phyloP scores from a whole-genome alignment of 2,329 filamentous ascomycete species.

The Cadophora luteo-olivacea region DNA sequence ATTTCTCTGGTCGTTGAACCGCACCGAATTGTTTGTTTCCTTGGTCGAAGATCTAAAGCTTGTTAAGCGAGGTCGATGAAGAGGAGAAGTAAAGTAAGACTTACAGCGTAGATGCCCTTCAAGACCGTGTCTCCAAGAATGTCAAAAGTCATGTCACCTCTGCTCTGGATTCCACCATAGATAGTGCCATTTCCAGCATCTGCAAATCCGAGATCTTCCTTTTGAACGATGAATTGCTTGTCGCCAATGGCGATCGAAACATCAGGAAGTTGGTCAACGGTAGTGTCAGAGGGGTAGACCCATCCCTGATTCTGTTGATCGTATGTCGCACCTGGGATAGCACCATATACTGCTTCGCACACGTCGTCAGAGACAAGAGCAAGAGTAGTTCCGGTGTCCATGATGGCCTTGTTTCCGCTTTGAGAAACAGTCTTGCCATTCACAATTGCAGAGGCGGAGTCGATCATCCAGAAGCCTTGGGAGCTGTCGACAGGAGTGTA shows the following conservation, averaged over 20 bases:
- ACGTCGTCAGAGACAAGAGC: conserved; percentile 67
- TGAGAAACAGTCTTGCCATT: conserved; percentile 60
- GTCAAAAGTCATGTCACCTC: conserved; percentile 60
- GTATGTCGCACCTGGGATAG: conserved; percentile 66
- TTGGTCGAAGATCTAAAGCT: conserved; percentile 61
- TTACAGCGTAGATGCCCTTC: conserved; percentile 64
- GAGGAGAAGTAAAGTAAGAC: conserved; percentile 33
- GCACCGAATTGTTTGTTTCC: conserved; percentile 62
- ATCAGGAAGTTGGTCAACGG: conserved; percentile 60
- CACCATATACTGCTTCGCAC: conserved; percentile 66
- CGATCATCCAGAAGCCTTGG: conserved; percentile 73
- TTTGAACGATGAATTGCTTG: conserved; percentile 61
- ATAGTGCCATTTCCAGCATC: conserved; percentile 58
- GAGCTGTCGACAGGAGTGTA: conserved; percentile 69
- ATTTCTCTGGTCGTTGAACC: conserved; percentile 53
- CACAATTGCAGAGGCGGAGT: conserved; percentile 61
- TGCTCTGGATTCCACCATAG: conserved; percentile 66
- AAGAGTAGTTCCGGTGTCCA: conserved; percentile 75
- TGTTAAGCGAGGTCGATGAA: conserved; percentile 22
- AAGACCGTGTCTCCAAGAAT: conserved; percentile 65
- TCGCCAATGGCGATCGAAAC: conserved; percentile 69
- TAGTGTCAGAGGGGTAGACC: conserved; percentile 62
- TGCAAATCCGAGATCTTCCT: conserved; percentile 65
- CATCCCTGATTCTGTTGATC: conserved; percentile 65
- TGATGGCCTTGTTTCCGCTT: conserved; percentile 68